Percentiles rank a stretch among this genome's conserved stretches.
phyloP scores from a whole-genome alignment of 768 basidiomycete genomes.

The Naganishia onofrii region DNA sequence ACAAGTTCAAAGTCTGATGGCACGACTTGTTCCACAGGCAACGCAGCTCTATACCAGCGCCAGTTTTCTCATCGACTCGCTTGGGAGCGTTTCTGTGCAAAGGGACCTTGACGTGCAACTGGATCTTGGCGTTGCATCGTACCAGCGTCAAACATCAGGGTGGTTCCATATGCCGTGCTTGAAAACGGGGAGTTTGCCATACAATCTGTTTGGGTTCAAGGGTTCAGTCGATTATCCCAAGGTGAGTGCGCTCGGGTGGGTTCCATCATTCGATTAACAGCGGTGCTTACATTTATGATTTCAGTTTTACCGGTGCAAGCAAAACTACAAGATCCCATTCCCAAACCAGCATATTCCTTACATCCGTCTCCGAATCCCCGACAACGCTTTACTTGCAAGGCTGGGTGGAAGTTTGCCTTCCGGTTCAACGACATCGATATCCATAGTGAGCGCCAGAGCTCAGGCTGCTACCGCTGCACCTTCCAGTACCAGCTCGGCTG shows the following conservation, averaged over 20 bases:
- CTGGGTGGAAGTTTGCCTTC: too few species aligned
- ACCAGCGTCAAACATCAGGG: not conserved
- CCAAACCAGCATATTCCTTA: too few species aligned
- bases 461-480: not conserved
- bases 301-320: not conserved
- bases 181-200: not conserved
- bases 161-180: not conserved
- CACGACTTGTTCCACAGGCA: not conserved
- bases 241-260: not conserved
- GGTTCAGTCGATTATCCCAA: not conserved
- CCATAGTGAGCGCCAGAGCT: not conserved
- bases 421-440: not conserved
- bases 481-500: not conserved
- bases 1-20: not conserved
- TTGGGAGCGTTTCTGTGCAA: not conserved
- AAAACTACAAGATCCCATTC: too few species aligned
- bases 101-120: not conserved
- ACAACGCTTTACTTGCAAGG: too few species aligned
- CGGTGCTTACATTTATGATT: not conserved
- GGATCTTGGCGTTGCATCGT: not conserved
- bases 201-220: constrained; percentile 3
- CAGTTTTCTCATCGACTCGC: not conserved
- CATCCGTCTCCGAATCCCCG: too few species aligned
- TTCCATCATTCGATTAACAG: not conserved
- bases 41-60: not conserved